Percentiles rank a stretch among this genome's conserved stretches.
These are phyloP conservation scores for Isatis lusitanica DNA, from an alignment of 441 rosid species.

Conservation along the genomic window DNA sequence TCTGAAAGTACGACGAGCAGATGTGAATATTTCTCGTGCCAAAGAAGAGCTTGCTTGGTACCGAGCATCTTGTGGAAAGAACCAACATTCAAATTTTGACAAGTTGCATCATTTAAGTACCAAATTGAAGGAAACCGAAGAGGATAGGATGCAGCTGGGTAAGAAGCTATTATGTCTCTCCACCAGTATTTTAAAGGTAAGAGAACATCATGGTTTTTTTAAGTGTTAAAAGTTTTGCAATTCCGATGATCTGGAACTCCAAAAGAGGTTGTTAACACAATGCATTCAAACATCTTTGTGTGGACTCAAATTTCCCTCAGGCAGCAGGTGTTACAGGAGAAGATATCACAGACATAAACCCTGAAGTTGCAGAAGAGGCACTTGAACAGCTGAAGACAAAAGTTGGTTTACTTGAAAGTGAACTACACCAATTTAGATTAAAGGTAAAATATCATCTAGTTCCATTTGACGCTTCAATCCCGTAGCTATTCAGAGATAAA, in stretches of 20 bases:
- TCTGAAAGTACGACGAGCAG: slow-evolving; percentile 60
- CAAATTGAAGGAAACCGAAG: slow-evolving; percentile 79
- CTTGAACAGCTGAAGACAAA: slow-evolving; percentile 66
- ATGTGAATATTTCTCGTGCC: slow-evolving; percentile 60
- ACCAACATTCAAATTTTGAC: slow-evolving; percentile 52
- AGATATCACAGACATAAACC: slow-evolving; percentile 53
- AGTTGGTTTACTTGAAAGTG: slow-evolving; percentile 63
- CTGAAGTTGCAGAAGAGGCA: slow-evolving; percentile 75
- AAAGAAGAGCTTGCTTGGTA: slow-evolving; percentile 86
- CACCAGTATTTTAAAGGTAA: slow-evolving; percentile 73
- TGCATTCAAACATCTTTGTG: background rate
- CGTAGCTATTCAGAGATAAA: background rate
- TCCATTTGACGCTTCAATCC: background rate
- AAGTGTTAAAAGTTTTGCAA: background rate
- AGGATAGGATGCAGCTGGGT: slow-evolving; percentile 64
- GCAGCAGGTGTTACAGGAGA: slow-evolving; percentile 41
- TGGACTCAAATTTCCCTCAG: slow-evolving; percentile 11
- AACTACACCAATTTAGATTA: slow-evolving; percentile 58
- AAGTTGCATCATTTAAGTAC: slow-evolving; percentile 51
- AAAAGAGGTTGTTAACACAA: background rate
- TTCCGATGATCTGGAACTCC: slow-evolving; percentile 8
- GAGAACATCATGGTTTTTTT: background rate
- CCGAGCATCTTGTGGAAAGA: slow-evolving; percentile 66
- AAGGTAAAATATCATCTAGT: slow-evolving; percentile 46
- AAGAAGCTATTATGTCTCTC: slow-evolving; percentile 68